Evolutionary conservation across 202 grass and related monocot species (phyloP).

Genomic region (Elaeis oleifera): DNA sequence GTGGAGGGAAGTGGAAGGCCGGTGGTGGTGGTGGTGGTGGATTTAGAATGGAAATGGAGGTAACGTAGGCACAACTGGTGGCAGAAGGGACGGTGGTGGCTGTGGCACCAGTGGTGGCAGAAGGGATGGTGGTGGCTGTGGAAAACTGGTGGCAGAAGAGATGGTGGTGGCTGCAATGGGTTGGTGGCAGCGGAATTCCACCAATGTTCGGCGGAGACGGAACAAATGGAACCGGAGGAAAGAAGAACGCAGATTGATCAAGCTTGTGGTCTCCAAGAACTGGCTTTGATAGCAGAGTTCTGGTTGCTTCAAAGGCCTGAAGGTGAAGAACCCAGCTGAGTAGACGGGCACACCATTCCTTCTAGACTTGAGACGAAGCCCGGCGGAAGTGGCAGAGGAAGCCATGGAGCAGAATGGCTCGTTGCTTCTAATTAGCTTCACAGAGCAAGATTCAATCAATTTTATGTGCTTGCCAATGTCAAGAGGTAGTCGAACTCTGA

Average conservation of each 20-base stretch:
- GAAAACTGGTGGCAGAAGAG: neutral
- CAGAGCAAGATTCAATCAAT: slow-evolving; percentile 7
- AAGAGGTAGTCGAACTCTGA: slow-evolving; percentile 8
- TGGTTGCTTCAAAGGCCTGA: neutral
- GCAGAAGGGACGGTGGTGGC: slow-evolving; percentile 1
- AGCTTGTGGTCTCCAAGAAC: neutral
- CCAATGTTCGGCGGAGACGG: slow-evolving; percentile 5
- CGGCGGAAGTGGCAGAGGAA: neutral
- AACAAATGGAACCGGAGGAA: neutral
- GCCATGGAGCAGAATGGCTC: neutral
- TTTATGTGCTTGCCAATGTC: neutral
- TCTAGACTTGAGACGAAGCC: neutral
- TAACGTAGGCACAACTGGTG: neutral
- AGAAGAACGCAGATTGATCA: neutral
- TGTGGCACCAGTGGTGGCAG: slow-evolving; percentile 1
- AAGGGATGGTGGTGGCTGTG: slow-evolving; percentile 1
- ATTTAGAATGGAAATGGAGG: neutral
- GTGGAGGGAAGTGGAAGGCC: slow-evolving; percentile 5
- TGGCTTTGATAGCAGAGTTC: neutral
- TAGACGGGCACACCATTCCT: neutral
- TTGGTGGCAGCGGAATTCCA: slow-evolving; percentile 5
- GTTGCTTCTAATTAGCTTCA: slow-evolving; percentile 9
- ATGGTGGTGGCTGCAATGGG: neutral
- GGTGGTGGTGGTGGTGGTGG: neutral
- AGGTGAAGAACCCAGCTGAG: slow-evolving; percentile 13